A percentile compares a stretch with the other conserved stretches of the same genome.
phyloP scores from a whole-genome alignment of 73 alveolate species.

The Effrenium voratum region DNA sequence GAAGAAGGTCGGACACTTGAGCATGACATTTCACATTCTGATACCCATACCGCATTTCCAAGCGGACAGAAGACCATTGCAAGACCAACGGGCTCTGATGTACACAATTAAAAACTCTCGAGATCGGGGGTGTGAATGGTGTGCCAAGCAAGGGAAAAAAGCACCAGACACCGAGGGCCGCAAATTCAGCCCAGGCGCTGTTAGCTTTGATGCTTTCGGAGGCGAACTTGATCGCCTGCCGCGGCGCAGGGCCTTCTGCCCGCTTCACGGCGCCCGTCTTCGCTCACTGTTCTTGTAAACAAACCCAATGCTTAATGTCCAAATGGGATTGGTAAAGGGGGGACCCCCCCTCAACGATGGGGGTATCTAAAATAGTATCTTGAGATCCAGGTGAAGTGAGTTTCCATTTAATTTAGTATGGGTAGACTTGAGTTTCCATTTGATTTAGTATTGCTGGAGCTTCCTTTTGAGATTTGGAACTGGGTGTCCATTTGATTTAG shows the following conservation, averaged over 20 bases:
- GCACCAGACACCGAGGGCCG: not conserved
- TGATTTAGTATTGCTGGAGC: too few species aligned
- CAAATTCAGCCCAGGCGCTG: not conserved
- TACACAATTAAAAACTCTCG: not conserved
- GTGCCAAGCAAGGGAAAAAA: not conserved
- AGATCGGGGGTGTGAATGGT: not conserved
- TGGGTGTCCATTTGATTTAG: too few species aligned
- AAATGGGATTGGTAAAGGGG: not conserved
- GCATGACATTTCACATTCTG: not conserved
- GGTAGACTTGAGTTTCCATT: too few species aligned
- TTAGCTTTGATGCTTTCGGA: conserved; percentile 17
- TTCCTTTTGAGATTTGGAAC: too few species aligned
- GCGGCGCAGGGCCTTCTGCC: not conserved
- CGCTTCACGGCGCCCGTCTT: not conserved
- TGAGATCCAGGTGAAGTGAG: too few species aligned
- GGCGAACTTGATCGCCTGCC: conserved; percentile 67
- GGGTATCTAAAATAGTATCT: too few species aligned
- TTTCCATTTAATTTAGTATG: too few species aligned
- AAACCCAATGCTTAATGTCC: not conserved
- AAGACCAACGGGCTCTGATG: not conserved
- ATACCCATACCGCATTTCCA: not conserved
- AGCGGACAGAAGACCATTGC: not conserved
- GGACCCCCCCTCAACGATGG: too few species aligned
- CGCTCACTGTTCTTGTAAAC: not conserved
- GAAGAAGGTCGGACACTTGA: not conserved